phyloP scores from a whole-genome alignment of 371 early-diverging fungal species.

The Mucor circinelloides region DNA sequence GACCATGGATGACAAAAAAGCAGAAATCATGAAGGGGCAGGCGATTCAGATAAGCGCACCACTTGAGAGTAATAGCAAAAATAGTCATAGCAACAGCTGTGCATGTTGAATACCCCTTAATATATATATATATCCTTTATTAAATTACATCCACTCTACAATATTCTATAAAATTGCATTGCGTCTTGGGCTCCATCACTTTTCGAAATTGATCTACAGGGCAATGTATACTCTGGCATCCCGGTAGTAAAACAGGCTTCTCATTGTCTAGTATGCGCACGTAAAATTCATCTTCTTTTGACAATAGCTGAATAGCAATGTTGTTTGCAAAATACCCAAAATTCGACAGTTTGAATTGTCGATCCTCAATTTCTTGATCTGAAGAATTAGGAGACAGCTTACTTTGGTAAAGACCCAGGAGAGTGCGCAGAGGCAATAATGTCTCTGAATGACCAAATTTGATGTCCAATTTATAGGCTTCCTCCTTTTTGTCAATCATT shows the following conservation, averaged over 20 bases:
- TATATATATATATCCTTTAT: neutral
- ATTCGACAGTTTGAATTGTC: slow-evolving; percentile 9
- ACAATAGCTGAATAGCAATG: slow-evolving; percentile 8
- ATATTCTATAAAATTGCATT: neutral
- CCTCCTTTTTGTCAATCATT: neutral
- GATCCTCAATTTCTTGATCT: slow-evolving; percentile 3
- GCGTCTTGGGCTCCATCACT: neutral
- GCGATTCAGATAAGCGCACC: slow-evolving; percentile 14
- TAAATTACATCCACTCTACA: neutral
- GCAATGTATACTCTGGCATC: neutral
- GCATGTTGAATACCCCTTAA: slow-evolving; percentile 10
- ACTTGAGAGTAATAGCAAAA: neutral
- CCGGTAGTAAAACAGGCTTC: neutral
- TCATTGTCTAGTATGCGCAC: slow-evolving; percentile 17
- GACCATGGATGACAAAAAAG: slow-evolving; percentile 23
- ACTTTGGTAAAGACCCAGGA: slow-evolving; percentile 32
- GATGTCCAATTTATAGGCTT: slow-evolving; percentile 15
- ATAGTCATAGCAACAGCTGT: neutral
- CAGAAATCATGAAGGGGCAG: slow-evolving; percentile 19
- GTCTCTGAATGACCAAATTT: slow-evolving; percentile 51
- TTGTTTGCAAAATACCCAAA: slow-evolving; percentile 18
- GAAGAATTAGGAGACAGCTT: neutral
- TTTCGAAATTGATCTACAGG: neutral
- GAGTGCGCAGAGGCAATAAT: slow-evolving; percentile 31
- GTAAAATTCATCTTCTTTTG: neutral